Base-by-base conservation (phyloP, 176 grass and related monocot species). In the Canna indica region DNA sequence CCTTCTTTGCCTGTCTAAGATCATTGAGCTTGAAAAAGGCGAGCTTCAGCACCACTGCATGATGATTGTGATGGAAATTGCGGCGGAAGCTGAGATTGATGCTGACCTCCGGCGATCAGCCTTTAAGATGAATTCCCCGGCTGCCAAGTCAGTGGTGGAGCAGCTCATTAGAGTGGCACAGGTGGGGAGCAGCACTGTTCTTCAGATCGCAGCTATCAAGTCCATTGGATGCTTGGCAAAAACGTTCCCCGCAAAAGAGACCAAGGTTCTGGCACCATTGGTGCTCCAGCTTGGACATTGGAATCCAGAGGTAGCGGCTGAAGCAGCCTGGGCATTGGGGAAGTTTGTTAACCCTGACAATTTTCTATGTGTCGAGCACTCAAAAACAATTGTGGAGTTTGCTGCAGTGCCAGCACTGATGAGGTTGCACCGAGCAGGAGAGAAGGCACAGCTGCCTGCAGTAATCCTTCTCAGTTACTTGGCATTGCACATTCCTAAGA, bases 21-120 rank as follows among this genome's bases (percentile, higher is more conserved):
- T 67, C 25, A 76, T 76, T 38, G 74, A 76, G 61, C 28, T 9
- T 2, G 74, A 76, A 20, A 76, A 36, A 25, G 74, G 45, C 42
- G 74, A 76, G 29, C 74, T 76, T 9, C 74, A 53, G 74, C 74
- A 50, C 11, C 47, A 76, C n/a, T 76, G 74, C 44, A 61, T 76
- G 30, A 54, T 76, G 74, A 52, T 60, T 16, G 30, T 67, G 26
- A 66, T 18, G 61, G 74, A 76, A 33, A 76, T 76, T 32, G 30
- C 61, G 12, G 29, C 45, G 31, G 74, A 39, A 20, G 74, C 74
- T 3, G 74, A 76, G 16, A 28, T 44, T 22, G 74, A 76, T 5
- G 61, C 60, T 14, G 74, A 76, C 31, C 74, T 76, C 45, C 74
- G 74, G 28, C 59, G 74, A 20, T 76, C 74, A 25, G 74, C 61